Conservation (phyloP, 371 early-diverging fungal genomes). For the Mortierella sp. region DNA sequence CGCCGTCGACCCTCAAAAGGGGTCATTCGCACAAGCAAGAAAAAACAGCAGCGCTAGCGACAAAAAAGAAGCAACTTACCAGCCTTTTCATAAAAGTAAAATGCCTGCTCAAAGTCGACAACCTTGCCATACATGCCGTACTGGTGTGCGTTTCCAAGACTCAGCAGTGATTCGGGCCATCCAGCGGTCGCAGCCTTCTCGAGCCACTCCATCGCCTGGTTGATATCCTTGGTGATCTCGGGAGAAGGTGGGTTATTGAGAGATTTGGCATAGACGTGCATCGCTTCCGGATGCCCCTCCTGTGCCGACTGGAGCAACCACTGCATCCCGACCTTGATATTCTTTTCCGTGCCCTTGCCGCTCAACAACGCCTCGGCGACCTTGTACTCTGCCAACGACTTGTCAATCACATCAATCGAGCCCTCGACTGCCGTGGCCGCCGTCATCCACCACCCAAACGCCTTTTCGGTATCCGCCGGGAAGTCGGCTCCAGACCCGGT, state of each 20-base stretch:
- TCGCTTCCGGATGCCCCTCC: slow-evolving; percentile 54
- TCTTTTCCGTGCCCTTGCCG: slow-evolving; percentile 46
- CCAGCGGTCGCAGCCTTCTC: slow-evolving; percentile 53
- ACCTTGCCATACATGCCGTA: slow-evolving; percentile 56
- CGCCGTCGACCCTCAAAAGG: neutral
- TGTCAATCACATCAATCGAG: slow-evolving; percentile 54
- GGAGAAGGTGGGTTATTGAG: slow-evolving; percentile 45
- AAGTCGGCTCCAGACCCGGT: slow-evolving; percentile 40
- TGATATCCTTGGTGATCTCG: slow-evolving; percentile 38
- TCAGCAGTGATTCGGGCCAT: slow-evolving; percentile 53
- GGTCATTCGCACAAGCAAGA: neutral
- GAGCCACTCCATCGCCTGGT: slow-evolving; percentile 50
- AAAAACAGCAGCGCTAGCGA: neutral
- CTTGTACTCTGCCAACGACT: slow-evolving; percentile 53
- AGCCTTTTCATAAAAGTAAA: slow-evolving; percentile 54
- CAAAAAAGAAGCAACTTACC: slow-evolving; percentile 23
- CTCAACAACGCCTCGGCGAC: slow-evolving; percentile 36
- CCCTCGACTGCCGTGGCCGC: slow-evolving; percentile 48
- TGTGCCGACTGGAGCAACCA: slow-evolving; percentile 52
- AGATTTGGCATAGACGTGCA: slow-evolving; percentile 46
- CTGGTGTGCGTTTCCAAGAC: slow-evolving; percentile 54
- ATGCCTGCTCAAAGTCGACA: slow-evolving; percentile 50
- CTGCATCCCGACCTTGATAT: slow-evolving; percentile 37
- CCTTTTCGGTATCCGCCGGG: slow-evolving; percentile 45
- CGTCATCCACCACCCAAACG: slow-evolving; percentile 58